phyloP scores from a whole-genome alignment of 1,284 basidiomycete species.

The Cerrena zonata region DNA sequence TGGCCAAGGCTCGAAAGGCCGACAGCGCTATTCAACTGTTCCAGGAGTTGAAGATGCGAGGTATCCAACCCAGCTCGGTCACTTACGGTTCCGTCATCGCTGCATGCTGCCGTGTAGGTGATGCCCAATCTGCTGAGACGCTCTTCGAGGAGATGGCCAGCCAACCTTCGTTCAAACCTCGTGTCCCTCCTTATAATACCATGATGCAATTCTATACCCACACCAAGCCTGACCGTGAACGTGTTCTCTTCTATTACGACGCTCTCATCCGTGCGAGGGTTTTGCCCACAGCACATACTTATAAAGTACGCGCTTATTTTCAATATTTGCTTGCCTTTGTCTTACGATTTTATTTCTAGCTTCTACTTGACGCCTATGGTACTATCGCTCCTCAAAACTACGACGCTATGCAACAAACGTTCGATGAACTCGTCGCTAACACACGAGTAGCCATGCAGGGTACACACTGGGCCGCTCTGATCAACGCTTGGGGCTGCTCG shows the following conservation, averaged over 20 bases:
- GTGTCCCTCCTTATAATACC: constrained; percentile 92
- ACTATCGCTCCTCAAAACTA: constrained; percentile 80
- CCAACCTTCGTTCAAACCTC: constrained; percentile 74
- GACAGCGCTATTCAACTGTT: constrained; percentile 84
- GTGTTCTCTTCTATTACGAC: constrained; percentile 74
- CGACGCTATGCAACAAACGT: constrained; percentile 70
- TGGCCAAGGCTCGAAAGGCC: constrained; percentile 87
- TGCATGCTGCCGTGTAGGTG: constrained; percentile 91
- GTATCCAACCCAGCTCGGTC: constrained; percentile 73
- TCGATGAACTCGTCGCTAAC: constrained; percentile 54
- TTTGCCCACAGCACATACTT: constrained; percentile 80
- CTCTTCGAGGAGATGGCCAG: constrained; percentile 83
- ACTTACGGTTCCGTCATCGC: constrained; percentile 95
- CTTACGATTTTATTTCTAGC: constrained; percentile 35
- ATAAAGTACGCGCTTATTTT: constrained; percentile 58
- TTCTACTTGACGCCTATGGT: constrained; percentile 88
- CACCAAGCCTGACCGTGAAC: constrained; percentile 79
- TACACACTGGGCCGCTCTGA: constrained; percentile 87
- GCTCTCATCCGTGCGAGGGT: constrained; percentile 64
- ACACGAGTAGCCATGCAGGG: constrained; percentile 61
- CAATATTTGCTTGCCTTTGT: constrained; percentile 9
- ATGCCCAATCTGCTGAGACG: constrained; percentile 74
- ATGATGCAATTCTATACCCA: constrained; percentile 98
- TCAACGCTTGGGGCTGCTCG: constrained; percentile 85
- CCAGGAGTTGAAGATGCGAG: constrained; percentile 70